Base-by-base conservation (phyloP, 148 eudicot genomes). In the Nepenthes gracilis region DNA sequence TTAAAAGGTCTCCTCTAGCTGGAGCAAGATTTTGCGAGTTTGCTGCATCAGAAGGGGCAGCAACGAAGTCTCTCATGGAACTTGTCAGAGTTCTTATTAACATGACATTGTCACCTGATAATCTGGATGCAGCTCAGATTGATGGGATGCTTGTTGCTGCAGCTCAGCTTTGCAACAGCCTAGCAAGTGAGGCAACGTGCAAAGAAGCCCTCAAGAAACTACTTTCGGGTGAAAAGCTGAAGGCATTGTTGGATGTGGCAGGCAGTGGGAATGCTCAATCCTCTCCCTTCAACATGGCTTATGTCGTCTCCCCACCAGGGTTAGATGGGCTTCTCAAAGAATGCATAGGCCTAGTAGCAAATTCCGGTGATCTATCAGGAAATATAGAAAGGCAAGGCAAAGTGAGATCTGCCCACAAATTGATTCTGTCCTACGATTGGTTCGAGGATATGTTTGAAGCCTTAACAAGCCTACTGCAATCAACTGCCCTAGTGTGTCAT, bases 21-120 rank as follows among this genome's bases (percentile, higher is more conserved):
- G 99, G 97, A 59, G 96, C 99, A 66, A 82, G 89, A 70, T 89
- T 93, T 60, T 89, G 95, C 64, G 95, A 93, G 69, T 89, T 89
- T 75, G 77, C 78, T 65, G 49, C 74, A 59, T 70, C 81, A 57
- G 95, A 86, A 84, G 97, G 92, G 60, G 87, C 92, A 64, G 81
- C 97, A 55, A 73, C 70, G 65, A 74, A 77, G 71, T 82, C 78
- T 62, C 90, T 86, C 51, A 61, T 75, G 72, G 83, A 80, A 69
- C 87, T 93, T 49, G 77, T 81, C 53, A 73, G 70, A 69, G 72
- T 69, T 64, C 77, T 86, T 53, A 74, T 74, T 64, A 65, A 59
- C 67, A 69, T 84, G 68, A 70, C 66, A 49, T 40, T 79, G 40
- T 71, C 82, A 60, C 69, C 72, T 70, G 67, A 54, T 36, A 62